These are phyloP conservation scores for Stereum hirsutum DNA, from an alignment of 1,284 basidiomycete species.

Conservation along the genomic window DNA sequence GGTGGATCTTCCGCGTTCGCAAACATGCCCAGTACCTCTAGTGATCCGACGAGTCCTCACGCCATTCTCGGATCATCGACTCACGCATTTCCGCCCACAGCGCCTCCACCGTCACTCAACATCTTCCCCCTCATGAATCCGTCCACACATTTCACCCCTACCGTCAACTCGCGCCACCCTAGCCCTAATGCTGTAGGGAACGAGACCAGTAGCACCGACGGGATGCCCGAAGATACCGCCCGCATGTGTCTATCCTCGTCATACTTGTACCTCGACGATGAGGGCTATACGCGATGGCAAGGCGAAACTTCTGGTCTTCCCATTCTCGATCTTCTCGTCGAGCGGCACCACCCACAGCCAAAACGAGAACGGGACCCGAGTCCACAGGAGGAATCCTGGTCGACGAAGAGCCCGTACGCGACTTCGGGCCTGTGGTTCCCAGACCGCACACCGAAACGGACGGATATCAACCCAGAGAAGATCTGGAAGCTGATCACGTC, in stretches of 20 bases:
- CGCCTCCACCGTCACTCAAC: slow-evolving; percentile 68
- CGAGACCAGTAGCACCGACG: slow-evolving; percentile 29
- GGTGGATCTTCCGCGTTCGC: slow-evolving; percentile 25
- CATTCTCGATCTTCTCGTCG: slow-evolving; percentile 72
- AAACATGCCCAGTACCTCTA: slow-evolving; percentile 16
- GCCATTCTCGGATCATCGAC: slow-evolving; percentile 41
- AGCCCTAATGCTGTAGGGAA: slow-evolving; percentile 2
- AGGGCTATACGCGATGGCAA: slow-evolving; percentile 78
- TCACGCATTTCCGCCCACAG: slow-evolving; percentile 49
- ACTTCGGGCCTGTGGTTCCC: slow-evolving; percentile 58
- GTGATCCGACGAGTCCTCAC: slow-evolving; percentile 32
- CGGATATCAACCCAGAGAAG: slow-evolving; percentile 72
- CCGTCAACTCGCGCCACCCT: slow-evolving; percentile 5
- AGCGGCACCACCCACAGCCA: slow-evolving; percentile 30
- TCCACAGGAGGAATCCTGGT: slow-evolving; percentile 14
- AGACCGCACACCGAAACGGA: slow-evolving; percentile 61
- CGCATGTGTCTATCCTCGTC: slow-evolving; percentile 59
- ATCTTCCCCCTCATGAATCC: slow-evolving; percentile 70
- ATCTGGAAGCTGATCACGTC: slow-evolving; percentile 71
- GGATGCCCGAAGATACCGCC: slow-evolving; percentile 44
- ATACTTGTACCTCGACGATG: slow-evolving; percentile 76
- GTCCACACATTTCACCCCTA: slow-evolving; percentile 61
- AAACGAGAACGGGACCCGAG: slow-evolving; percentile 25
- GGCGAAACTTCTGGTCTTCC: slow-evolving; percentile 87
- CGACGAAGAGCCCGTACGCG: slow-evolving; percentile 20